phyloP scores from a whole-genome alignment of 2,329 filamentous ascomycete genomes.

The Aspergillus costaricaensis region DNA sequence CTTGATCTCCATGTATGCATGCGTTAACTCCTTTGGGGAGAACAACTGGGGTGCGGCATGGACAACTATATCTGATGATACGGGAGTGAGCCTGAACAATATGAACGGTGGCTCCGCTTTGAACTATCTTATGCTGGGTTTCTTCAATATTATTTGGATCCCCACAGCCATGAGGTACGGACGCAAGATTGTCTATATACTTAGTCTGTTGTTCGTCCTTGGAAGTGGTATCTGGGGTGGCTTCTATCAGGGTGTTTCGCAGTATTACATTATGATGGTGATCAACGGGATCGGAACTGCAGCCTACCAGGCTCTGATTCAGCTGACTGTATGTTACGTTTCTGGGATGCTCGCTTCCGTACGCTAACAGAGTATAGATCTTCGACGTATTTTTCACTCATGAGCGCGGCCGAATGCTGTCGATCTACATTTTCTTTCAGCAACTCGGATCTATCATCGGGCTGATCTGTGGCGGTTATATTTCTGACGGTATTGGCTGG shows the following conservation, averaged over 20 bases:
- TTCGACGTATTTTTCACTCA: slow-evolving; percentile 46
- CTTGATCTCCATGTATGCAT: slow-evolving; percentile 44
- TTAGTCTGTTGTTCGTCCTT: slow-evolving; percentile 36
- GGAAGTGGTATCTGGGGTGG: slow-evolving; percentile 37
- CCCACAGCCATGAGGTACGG: slow-evolving; percentile 37
- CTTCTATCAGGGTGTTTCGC: slow-evolving; percentile 25
- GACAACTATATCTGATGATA: slow-evolving; percentile 44
- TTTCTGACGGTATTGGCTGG: slow-evolving; percentile 39
- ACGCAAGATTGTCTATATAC: slow-evolving; percentile 38
- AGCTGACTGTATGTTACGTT: slow-evolving; percentile 33
- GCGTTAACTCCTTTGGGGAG: slow-evolving; percentile 45
- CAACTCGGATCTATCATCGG: slow-evolving; percentile 44
- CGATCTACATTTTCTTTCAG: slow-evolving; percentile 44
- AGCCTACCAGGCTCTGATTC: slow-evolving; percentile 44
- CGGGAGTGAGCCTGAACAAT: slow-evolving; percentile 40
- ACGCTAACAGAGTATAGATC: slow-evolving; percentile 21
- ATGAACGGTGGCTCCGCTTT: slow-evolving; percentile 46
- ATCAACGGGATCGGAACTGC: slow-evolving; percentile 39
- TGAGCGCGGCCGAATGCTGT: slow-evolving; percentile 40
- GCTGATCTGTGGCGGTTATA: slow-evolving; percentile 40
- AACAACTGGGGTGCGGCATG: slow-evolving; percentile 47
- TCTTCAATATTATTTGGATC: slow-evolving; percentile 46
- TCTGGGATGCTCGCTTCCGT: not conserved
- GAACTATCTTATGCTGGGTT: slow-evolving; percentile 45
- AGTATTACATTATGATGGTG: slow-evolving; percentile 35